Base-by-base conservation (phyloP, 352 stramenopile genomes). In the Globisporangium apiculatum region DNA sequence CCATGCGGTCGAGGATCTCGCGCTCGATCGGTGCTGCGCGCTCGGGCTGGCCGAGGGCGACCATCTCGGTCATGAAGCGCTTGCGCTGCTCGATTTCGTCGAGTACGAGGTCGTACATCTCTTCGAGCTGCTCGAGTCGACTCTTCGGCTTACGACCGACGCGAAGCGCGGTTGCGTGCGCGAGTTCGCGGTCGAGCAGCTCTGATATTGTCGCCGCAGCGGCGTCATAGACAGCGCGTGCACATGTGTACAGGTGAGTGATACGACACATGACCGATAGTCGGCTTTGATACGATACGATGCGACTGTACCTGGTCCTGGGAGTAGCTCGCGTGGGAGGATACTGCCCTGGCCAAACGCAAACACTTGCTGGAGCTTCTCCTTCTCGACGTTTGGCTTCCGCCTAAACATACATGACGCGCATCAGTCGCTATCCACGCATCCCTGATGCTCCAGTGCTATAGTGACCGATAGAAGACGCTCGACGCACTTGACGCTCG, bases 301-400 rank as follows among this genome's bases (percentile, higher is more conserved):
- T 31, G 24, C 24, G 24, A 31, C 24, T 31, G 36, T 55, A 90
- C 82, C 76, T 35, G 83, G 67, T 67, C 80, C 80, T n/a, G 83
- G 83, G 3, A 93, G 61, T 7, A 93, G 62, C 38, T 91, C 75
- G 0, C 69, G 65, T 5, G 83, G 83, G n/a, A 93, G 61, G 57
- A 93, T 93, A 0, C 58, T 79, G 5, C 83, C 83, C 4, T 64
- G 66, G 1, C 75, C 74, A 65, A 86, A 93, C 24, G 80, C 82
- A 46, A 93, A 91, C 6, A 77, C 58, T 49, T 93, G 80, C 58
- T 93, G 83, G 11, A 93, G 71, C 58, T 89, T 93, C 53, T 93
- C 80, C 56, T 93, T 93, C 48, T 93, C 80, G 40, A 87, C 73
- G 37, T 89, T 89, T 1, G 78, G 79, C 53, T 65, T 72, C 52